Evolutionary conservation across 495 filamentous ascomycete genomes (phyloP).

Genomic region (Penicillium coprophilum): DNA sequence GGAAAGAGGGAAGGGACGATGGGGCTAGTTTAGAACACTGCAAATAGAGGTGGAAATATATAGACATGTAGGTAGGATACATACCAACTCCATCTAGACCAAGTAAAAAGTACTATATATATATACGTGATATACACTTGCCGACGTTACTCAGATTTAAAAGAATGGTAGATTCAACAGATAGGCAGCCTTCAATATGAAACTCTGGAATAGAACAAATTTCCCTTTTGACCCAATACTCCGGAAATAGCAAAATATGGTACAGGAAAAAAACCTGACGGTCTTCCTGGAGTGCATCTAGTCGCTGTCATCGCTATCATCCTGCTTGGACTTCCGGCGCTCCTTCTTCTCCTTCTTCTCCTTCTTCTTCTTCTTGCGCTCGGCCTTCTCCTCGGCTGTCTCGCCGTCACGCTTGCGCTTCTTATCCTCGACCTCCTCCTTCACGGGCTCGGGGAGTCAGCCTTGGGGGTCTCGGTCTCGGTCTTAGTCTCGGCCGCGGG

Average conservation of each 20-base stretch:
- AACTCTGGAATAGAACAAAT: conserved; percentile 25
- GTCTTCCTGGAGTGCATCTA: conserved; percentile 42
- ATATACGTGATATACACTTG: not conserved
- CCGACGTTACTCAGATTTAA: not conserved
- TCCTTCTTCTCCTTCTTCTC: conserved; percentile 72
- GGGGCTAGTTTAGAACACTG: too few relatives aligned
- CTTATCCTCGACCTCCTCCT: conserved; percentile 53
- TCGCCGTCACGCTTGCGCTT: conserved; percentile 85
- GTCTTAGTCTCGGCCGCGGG: conserved; percentile 34
- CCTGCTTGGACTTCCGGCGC: conserved; percentile 61
- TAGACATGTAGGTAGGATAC: too few relatives aligned
- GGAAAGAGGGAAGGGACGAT: too few relatives aligned
- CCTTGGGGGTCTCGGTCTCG: conserved; percentile 37
- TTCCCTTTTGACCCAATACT: conserved; percentile 50
- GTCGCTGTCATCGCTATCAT: conserved; percentile 58
- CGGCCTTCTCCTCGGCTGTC: conserved; percentile 71
- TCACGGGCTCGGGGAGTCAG: conserved; percentile 30
- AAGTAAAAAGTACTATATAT: not conserved
- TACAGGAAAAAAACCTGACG: conserved; percentile 41
- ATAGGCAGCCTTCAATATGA: conserved; percentile 14
- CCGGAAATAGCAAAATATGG: conserved; percentile 42
- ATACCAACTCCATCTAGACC: too few relatives aligned
- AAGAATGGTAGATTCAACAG: conserved; percentile 10
- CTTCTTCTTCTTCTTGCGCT: conserved; percentile 74
- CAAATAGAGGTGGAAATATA: too few relatives aligned